These are phyloP conservation scores for Euphorbia pulcherrima DNA, from an alignment of 345 rosid species.

Conservation along the genomic window DNA sequence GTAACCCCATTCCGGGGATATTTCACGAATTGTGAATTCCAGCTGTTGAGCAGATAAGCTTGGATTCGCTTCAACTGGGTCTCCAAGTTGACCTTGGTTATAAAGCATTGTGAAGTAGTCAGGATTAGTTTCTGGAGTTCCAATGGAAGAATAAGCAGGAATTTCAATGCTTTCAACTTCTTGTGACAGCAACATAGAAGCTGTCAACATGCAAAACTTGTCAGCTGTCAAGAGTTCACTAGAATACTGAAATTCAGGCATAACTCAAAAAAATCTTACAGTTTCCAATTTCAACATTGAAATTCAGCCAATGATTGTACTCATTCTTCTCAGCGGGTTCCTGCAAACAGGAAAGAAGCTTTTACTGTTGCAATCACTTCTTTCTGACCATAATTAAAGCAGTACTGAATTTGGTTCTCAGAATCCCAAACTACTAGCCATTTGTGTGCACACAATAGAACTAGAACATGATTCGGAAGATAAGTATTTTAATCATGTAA, in stretches of 20 bases:
- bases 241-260: constrained; percentile 16
- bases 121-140: no score
- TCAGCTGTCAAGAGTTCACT: constrained; percentile 20
- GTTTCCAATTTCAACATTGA: constrained; percentile 11
- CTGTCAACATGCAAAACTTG: constrained; percentile 34
- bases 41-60: constrained; percentile 50
- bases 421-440: background rate
- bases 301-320: constrained; percentile 35
- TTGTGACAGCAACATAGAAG: constrained; percentile 38
- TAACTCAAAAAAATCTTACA: constrained; percentile 30
- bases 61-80: constrained; percentile 38
- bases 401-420: constrained; percentile 9
- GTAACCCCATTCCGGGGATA: constrained; percentile 90
- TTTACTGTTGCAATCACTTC: constrained; percentile 38
- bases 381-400: background rate
- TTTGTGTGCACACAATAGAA: background rate
- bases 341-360: constrained; percentile 30
- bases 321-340: constrained; percentile 33
- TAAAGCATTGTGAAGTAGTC: constrained; percentile 35
- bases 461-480: background rate
- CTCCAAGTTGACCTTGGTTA: constrained; percentile 34
- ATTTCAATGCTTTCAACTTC: constrained; percentile 38
- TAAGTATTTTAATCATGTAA: background rate
- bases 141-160: constrained; percentile 43
- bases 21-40: constrained; percentile 64